Evolutionary conservation across 805 yeast genomes (phyloP).

Genomic region (Saccharomycopsis fermentans): DNA sequence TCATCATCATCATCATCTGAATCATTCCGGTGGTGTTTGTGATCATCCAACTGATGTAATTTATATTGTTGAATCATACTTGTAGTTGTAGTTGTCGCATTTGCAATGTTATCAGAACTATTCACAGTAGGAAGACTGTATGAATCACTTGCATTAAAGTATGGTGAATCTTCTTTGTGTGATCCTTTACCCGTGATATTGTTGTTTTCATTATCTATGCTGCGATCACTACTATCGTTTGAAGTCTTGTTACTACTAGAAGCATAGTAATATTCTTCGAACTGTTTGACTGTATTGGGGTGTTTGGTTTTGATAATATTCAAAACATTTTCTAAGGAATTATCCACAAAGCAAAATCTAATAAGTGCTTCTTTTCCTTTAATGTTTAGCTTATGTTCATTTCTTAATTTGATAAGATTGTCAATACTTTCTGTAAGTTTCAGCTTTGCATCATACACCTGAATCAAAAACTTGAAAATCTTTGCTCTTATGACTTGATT

Average conservation of each 20-base stretch:
- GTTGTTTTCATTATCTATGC: neutral
- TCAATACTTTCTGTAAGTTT: slow-evolving; percentile 39
- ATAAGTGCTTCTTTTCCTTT: slow-evolving; percentile 76
- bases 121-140: neutral
- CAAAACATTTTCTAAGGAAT: slow-evolving; percentile 52
- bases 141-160: neutral
- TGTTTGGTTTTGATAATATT: slow-evolving; percentile 26
- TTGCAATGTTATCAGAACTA: neutral
- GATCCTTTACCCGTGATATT: neutral
- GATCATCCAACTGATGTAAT: neutral
- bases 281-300: slow-evolving; percentile 4
- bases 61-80: neutral
- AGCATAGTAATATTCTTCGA: slow-evolving; percentile 3
- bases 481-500: neutral
- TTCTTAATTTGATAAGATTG: slow-evolving; percentile 49
- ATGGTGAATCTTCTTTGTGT: neutral
- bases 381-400: slow-evolving; percentile 42
- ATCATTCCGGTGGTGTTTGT: neutral
- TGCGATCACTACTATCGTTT: neutral
- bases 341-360: slow-evolving; percentile 59
- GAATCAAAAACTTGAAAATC: slow-evolving; percentile 25
- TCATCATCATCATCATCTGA: slow-evolving; percentile 3
- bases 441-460: slow-evolving; percentile 29
- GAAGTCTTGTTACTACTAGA: neutral
- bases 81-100: neutral